Evolutionary conservation across 148 eudicot genomes (phyloP), one percentile per base, ranked within the genome.

Genomic region (Chenopodium quinoa): DNA sequence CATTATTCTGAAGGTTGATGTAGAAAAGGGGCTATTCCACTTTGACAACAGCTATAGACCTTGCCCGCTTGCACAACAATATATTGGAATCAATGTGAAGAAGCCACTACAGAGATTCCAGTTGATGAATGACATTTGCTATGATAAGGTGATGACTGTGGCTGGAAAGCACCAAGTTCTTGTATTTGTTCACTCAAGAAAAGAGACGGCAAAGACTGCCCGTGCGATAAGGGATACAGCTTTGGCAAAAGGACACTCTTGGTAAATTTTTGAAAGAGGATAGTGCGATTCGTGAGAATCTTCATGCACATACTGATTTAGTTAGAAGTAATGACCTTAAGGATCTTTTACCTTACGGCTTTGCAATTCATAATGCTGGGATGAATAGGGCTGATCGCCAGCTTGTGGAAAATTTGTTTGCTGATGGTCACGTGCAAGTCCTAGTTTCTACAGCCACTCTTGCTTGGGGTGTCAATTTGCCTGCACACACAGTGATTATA

Each of bases 1-100:
- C 96, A 0, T 52, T 89, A 72, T 91, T 92, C 82, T 92, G 81
- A 88, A 93, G 83, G 93, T 92, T n/a, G 83, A 92, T 75, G 63
- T 85, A 52, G 75, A 87, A 20, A 92, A 88, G 80, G 96, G 96
- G 32, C 86, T 91, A 54, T 92, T 91, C 83, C 75, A 88, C 78
- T 92, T 92, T 84, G 93, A 92, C 84, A 92, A 92, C 79, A 92
- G 93, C 84, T 92, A 89, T 78, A 85, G 96, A 80, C 96, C 96
- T 63, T 90, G 91, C 71, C 96, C 96, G 16, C 86, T 92, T 78
- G 96, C 91, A 69, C 96, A 92, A 83, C 93, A 92, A 88, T 92
- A 90, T 79, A 87, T 92, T 44, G 96, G 93, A 60, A 89, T 92
- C 78, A 88, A 86, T 67, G 93, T 92, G 70, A 92, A 92, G 86